These are phyloP conservation scores for Coemansia guatemalensis DNA, from an alignment of 192 early-diverging fungal genomes.

Conservation along the genomic window DNA sequence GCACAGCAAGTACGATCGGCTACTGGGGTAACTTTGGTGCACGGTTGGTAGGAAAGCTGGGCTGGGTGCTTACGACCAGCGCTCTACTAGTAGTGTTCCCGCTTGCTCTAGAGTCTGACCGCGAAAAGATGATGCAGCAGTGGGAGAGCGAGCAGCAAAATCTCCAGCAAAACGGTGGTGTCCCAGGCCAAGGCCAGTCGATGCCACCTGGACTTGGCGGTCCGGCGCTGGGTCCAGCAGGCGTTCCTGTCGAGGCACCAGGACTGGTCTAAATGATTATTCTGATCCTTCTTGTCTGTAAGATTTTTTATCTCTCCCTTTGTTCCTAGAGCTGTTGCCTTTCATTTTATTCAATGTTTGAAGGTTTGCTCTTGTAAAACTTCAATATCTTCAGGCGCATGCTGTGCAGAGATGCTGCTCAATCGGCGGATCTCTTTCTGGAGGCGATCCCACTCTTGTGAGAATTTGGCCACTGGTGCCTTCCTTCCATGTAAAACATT, in stretches of 20 bases:
- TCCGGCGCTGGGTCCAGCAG: neutral
- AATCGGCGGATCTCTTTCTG: slow-evolving; percentile 26
- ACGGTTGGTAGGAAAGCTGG: slow-evolving; percentile 73
- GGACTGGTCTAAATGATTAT: slow-evolving; percentile 15
- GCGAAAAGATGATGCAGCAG: slow-evolving; percentile 81
- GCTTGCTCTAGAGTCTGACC: slow-evolving; percentile 83
- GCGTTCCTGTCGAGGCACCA: slow-evolving; percentile 14
- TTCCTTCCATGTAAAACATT: neutral
- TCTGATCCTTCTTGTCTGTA: neutral
- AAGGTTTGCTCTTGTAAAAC: neutral
- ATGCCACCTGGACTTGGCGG: slow-evolving; percentile 2
- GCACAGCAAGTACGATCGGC: slow-evolving; percentile 56
- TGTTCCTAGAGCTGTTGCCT: neutral
- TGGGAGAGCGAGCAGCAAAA: slow-evolving; percentile 68
- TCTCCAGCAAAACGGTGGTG: slow-evolving; percentile 31
- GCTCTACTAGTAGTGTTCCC: slow-evolving; percentile 83
- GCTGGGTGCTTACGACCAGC: slow-evolving; percentile 88
- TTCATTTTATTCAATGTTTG: neutral
- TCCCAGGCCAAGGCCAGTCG: slow-evolving; percentile 2
- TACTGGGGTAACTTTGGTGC: slow-evolving; percentile 61
- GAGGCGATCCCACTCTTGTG: slow-evolving; percentile 30
- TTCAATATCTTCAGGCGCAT: neutral
- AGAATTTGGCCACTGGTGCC: slow-evolving; percentile 30
- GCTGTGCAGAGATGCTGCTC: slow-evolving; percentile 9
- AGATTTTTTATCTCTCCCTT: neutral